Base-by-base conservation (phyloP, 495 filamentous ascomycete genomes). In the Viridothelium virens region DNA sequence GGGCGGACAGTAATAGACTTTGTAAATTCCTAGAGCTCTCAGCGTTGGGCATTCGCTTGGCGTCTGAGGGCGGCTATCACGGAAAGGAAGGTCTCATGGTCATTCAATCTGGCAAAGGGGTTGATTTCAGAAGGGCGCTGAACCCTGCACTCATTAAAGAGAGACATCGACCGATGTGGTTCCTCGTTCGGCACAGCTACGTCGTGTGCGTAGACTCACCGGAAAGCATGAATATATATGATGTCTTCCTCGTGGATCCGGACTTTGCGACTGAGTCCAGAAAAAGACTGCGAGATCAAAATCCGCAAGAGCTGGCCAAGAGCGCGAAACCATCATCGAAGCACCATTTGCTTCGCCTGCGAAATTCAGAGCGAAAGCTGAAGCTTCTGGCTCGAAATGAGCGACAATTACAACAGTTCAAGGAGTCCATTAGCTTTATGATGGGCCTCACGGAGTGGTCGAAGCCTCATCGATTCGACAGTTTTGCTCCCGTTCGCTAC, bases 221-320 rank as follows among this genome's bases (percentile, higher is more conserved):
- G 11, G 93, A 97, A 71, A 93, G 92, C 70, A 96, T 97, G 92
- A 95, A 96, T 73, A 96, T 97, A 48, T 97, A 97, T 73, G 94
- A 99, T 78, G 94, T 97, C 68, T 96, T 97, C 73, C 82, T 99
- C 9, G 89, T 96, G 31, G 94, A 99, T 71, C 79, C 89, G 1
- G 83, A 86, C 66, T 99, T 97, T 75, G 80, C 83, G 44, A 84
- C 96, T 36, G 84, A 91, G 62, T 84, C 89, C 39, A 88, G 81
- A 68, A 78, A 81, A 66, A 80, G 79, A 56, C 75, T 87, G 34
- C 77, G 83, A 37, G 81, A 87, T 63, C 81, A 82, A 69, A 89
- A 88, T 56, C 64, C 66, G 2, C 25, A 63, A 71, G 72, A 74
- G 14, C 65, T 75, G 59, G 74, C 78, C 3, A 76, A 73, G 66